Conservation (phyloP, 441 rosid species). For the Gossypium davidsonii region DNA sequence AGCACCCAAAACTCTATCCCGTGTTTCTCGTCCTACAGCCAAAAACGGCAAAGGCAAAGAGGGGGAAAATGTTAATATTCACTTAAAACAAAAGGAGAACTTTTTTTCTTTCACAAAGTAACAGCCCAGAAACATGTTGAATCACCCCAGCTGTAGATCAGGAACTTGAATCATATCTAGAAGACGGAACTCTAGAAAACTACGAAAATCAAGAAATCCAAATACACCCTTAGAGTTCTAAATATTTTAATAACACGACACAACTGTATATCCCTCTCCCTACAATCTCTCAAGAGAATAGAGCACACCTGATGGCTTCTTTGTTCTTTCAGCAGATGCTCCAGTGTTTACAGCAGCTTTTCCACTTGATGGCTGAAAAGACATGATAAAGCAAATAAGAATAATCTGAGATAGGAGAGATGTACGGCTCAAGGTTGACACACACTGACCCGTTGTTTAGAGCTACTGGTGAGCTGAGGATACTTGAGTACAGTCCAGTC, state of each 20-base stretch:
- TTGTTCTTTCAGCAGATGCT: conserved; percentile 51
- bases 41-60: background rate
- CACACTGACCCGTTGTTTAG: conserved; percentile 52
- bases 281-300: conserved; percentile 1
- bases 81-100: background rate
- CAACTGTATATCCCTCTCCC: conserved; percentile 3
- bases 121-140: background rate
- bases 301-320: conserved; percentile 48
- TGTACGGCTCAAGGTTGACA: background rate
- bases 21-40: conserved; percentile 51
- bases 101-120: background rate
- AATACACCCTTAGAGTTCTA: background rate
- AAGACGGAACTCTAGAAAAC: background rate
- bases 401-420: background rate
- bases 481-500: conserved; percentile 78
- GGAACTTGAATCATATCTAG: conserved; percentile 4
- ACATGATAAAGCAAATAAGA: background rate
- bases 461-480: conserved; percentile 55
- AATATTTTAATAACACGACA: background rate
- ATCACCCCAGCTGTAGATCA: background rate
- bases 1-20: conserved; percentile 65
- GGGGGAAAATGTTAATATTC: background rate
- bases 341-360: conserved; percentile 32
- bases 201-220: background rate
- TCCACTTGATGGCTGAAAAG: conserved; percentile 32